A percentile compares a stretch with the other conserved stretches of the same genome.
Evolutionary conservation across 257 asterid genomes (phyloP).

Genomic region (Jasminum sambac): DNA sequence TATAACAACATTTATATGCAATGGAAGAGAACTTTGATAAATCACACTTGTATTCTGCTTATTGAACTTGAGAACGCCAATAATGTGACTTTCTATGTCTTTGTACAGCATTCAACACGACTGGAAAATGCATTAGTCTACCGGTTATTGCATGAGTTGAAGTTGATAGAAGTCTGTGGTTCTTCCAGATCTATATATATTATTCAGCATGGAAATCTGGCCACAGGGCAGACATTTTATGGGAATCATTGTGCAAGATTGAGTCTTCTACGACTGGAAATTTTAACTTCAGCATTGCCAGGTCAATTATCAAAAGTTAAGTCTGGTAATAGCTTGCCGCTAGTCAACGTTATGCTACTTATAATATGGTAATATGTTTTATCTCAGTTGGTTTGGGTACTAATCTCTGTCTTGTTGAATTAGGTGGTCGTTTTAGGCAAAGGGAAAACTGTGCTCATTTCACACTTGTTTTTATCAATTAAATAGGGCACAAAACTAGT

Average conservation of each 20-base stretch:
- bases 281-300: neutral
- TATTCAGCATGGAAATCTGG: neutral
- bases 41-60: neutral
- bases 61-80: neutral
- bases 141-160: neutral
- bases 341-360: neutral
- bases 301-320: neutral
- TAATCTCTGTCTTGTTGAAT: neutral
- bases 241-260: neutral
- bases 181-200: neutral
- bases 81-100: neutral
- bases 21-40: neutral
- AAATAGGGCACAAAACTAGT: neutral
- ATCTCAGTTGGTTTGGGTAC: neutral
- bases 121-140: neutral
- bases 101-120: neutral
- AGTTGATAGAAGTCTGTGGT: neutral
- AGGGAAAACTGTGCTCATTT: neutral
- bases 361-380: constrained; percentile 12
- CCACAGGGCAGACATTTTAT: neutral
- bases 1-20: neutral
- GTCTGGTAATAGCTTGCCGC: neutral
- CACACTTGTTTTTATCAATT: constrained; percentile 13
- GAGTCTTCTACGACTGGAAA: neutral
- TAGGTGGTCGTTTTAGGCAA: neutral